phyloP scores from a whole-genome alignment of 2,329 filamentous ascomycete species.

The Colletotrichum melonis region DNA sequence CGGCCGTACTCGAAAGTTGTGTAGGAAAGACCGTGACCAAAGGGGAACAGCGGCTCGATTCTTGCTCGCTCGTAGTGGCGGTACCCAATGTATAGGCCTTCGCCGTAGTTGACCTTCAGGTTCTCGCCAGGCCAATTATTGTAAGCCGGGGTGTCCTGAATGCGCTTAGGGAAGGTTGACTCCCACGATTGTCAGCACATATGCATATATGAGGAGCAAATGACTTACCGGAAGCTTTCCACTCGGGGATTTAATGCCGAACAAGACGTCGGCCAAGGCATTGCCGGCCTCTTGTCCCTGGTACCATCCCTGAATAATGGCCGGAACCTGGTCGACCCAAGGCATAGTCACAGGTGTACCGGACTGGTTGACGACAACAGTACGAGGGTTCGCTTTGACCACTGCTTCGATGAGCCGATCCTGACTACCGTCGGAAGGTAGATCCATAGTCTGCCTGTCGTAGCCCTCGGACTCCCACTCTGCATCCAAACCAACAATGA shows the following conservation, averaged over 20 bases:
- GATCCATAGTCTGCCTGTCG: constrained; percentile 77
- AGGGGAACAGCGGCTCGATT: constrained; percentile 73
- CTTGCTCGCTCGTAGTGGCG: constrained; percentile 74
- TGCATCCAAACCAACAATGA: constrained; percentile 76
- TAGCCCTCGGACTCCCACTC: constrained; percentile 84
- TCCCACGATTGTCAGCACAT: constrained; percentile 38
- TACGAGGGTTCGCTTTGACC: constrained; percentile 70
- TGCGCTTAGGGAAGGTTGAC: constrained; percentile 73
- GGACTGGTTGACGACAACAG: constrained; percentile 76
- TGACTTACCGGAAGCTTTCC: constrained; percentile 72
- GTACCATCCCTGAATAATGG: constrained; percentile 81
- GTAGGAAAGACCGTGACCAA: constrained; percentile 81
- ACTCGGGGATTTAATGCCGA: constrained; percentile 72
- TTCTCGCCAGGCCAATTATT: constrained; percentile 81
- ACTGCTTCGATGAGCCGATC: constrained; percentile 74
- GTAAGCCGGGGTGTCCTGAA: constrained; percentile 76
- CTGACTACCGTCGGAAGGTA: constrained; percentile 70
- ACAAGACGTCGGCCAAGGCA: constrained; percentile 74
- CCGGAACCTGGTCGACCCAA: constrained; percentile 73
- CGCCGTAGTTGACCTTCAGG: constrained; percentile 74
- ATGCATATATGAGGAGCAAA: not conserved
- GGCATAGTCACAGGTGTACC: constrained; percentile 78
- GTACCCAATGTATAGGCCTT: constrained; percentile 80
- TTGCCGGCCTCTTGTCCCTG: constrained; percentile 79
- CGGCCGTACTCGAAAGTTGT: constrained; percentile 74